Conservation (phyloP, 78 protist species). For the Dictyostelium intermedium region DNA sequence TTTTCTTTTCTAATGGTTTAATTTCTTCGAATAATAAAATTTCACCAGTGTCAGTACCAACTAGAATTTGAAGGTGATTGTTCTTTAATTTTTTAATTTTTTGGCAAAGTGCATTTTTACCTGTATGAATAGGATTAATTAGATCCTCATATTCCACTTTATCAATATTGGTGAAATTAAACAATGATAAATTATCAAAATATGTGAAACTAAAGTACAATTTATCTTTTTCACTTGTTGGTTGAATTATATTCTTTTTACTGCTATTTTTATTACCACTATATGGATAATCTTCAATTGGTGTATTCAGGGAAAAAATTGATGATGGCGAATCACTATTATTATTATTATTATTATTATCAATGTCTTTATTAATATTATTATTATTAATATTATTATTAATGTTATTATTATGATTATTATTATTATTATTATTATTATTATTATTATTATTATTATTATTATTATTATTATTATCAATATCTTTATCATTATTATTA, state of each 20-base stretch:
- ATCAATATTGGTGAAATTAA: constrained; percentile 38
- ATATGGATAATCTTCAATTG: not conserved
- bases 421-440: too few species aligned
- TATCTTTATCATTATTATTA: not conserved
- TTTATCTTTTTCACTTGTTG: not conserved
- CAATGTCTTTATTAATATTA: not conserved
- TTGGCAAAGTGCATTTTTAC: not conserved
- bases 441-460: not conserved
- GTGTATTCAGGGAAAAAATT: not conserved
- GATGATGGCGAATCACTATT: not conserved
- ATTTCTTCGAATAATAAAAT: constrained; percentile 8
- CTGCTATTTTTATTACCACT: not conserved
- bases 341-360: not conserved
- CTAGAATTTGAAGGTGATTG: not conserved
- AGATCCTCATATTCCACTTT: constrained; percentile 15
- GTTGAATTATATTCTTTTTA: constrained; percentile 29
- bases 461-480: too few species aligned
- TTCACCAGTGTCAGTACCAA: constrained; percentile 69
- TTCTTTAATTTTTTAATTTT: constrained; percentile 18
- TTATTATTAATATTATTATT: not conserved
- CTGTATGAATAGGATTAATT: not conserved
- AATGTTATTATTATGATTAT: not conserved
- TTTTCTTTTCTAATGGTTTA: not conserved
- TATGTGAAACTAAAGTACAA: not conserved
- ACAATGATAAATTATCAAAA: not conserved